phyloP scores from a whole-genome alignment of 208 protist genomes.

The Trypanosoma cruzi region DNA sequence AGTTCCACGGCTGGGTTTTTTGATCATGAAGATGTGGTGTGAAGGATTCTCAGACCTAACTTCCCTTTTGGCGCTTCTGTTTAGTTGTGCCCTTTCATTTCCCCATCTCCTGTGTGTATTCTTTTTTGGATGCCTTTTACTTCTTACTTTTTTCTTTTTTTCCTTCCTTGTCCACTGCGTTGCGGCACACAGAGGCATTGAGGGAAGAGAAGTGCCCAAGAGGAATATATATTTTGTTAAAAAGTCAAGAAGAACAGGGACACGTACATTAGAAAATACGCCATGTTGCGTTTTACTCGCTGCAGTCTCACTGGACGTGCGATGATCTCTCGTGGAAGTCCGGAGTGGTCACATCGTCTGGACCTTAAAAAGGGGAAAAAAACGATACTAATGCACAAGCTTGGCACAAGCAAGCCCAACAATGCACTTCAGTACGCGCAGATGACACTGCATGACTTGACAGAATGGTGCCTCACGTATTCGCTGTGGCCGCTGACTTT shows the following conservation, averaged over 20 bases:
- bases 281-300: constrained; percentile 74
- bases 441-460: constrained; percentile 91
- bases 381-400: constrained; percentile 86
- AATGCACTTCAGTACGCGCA: constrained; percentile 92
- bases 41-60: no score
- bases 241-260: background rate
- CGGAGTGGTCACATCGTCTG: constrained; percentile 89
- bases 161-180: background rate
- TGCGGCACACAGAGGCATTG: background rate
- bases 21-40: no score
- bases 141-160: background rate
- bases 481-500: constrained; percentile 99
- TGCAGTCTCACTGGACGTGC: constrained; percentile 69
- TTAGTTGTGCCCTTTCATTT: no score
- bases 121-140: constrained; percentile 2
- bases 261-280: background rate
- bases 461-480: constrained; percentile 90
- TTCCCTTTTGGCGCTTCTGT: no score
- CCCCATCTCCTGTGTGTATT: no score
- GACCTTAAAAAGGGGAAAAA: constrained; percentile 92
- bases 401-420: constrained; percentile 91
- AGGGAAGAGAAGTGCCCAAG: background rate
- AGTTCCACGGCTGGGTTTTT: no score
- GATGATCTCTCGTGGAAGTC: constrained; percentile 92
- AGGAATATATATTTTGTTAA: background rate